Base-by-base conservation (phyloP, 805 yeast species). In the Schizosaccharomyces japonicus region DNA sequence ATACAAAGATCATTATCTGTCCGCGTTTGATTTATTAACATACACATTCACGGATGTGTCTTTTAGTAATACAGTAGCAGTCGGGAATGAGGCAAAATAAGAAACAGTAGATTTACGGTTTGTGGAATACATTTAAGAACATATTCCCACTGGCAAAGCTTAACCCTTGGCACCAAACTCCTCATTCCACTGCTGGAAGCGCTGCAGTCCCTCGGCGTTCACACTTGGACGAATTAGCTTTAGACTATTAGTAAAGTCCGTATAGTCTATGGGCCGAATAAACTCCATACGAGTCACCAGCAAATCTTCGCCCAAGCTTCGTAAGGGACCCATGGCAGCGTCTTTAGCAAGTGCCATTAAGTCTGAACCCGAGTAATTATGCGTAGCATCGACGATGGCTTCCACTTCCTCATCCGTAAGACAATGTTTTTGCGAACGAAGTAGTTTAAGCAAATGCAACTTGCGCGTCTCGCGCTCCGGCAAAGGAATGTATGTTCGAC, bases 271-370 rank as follows among this genome's bases (percentile, higher is more conserved):
- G 0, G 94, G 77, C 48, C 96, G 66, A 49, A 87, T 84, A 50
- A 74, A 75, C 48, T 78, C 81, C 31, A 82, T 75, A 1, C 81
- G 68, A 0, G 75, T 71, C 39, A 67, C 63, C 52, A 87, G 66
- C 49, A 87, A 69, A 44, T 78, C 75, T 50, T 87, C 95, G 1
- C 96, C 95, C 23, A 87, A 64, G 36, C 83, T 78, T 52, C 98
- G 69, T 32, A 90, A 65, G 1, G 98, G 96, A 1, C 95, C 95
- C 95, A 87, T 85, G 1, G 98, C 95, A 2, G 95, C 92, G 60
- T 87, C 95, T 61, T 85, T 90, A 1, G 95, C 94, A 51, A 87
- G 62, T 1, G 94, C 85, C 0, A 95, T 84, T 39, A 87, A 71
- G 62, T 87, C 98, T 53, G 90, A 77, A 1, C 95, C 95, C n/a